Evolutionary conservation across 495 filamentous ascomycete genomes (phyloP).

Genomic region (Talaromyces wortmannii): DNA sequence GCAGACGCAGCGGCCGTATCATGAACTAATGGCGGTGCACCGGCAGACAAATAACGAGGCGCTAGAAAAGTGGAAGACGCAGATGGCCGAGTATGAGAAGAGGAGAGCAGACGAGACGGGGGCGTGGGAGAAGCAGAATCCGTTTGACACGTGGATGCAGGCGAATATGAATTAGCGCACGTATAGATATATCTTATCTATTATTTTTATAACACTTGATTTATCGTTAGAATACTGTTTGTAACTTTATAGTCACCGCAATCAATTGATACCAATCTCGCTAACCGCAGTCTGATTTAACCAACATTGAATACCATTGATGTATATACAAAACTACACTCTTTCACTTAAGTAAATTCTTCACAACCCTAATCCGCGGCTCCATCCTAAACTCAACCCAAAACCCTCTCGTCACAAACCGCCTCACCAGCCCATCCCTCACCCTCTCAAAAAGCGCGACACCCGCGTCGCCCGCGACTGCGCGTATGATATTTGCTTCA

Average conservation of each 20-base stretch:
- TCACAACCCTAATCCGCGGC: constrained; percentile 30
- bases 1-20: constrained; percentile 65
- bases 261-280: not conserved
- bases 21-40: constrained; percentile 61
- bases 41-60: constrained; percentile 55
- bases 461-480: constrained; percentile 13
- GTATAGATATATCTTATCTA: no score
- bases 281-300: not conserved
- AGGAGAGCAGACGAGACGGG: constrained; percentile 18
- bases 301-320: not conserved
- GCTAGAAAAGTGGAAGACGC: constrained; percentile 48
- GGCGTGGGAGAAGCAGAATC: not conserved
- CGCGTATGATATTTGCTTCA: constrained; percentile 19
- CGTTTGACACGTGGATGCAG: not conserved
- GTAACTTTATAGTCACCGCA: not conserved
- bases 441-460: constrained; percentile 13
- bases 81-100: constrained; percentile 63
- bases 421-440: constrained; percentile 15
- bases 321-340: not conserved
- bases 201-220: no score
- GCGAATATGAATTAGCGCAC: not conserved
- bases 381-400: constrained; percentile 37
- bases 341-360: constrained; percentile 6
- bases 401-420: constrained; percentile 25
- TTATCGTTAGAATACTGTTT: no score